Percentiles rank a stretch among this genome's conserved stretches.
Conservation (phyloP, 345 rosid species). For the Erodium maritimum region DNA sequence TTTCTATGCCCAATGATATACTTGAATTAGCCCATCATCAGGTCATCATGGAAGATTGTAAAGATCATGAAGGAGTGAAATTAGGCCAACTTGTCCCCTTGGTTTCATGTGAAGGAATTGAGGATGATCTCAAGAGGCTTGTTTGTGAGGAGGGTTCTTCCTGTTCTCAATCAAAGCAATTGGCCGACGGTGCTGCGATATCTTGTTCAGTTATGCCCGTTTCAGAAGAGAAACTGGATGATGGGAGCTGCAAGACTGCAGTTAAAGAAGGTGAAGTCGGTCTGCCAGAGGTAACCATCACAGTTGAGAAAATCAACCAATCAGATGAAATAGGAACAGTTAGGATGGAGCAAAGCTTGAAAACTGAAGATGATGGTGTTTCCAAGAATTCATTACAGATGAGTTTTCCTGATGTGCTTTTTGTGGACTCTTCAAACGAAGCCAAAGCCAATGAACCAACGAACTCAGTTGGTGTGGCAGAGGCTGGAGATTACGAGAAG, state of each 20-base stretch:
- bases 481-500: neutral
- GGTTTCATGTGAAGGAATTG: conserved; percentile 5
- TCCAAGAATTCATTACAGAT: too few species aligned
- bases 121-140: neutral
- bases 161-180: conserved; percentile 1
- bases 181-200: too few species aligned
- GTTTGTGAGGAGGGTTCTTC: neutral
- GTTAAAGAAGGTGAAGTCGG: too few species aligned
- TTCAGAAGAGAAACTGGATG: too few species aligned
- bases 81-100: neutral
- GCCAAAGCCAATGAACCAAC: too few species aligned
- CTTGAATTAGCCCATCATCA: neutral
- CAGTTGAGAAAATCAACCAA: neutral
- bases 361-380: too few species aligned
- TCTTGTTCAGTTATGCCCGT: too few species aligned
- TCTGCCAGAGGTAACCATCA: too few species aligned
- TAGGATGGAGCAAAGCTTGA: too few species aligned
- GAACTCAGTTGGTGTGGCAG: too few species aligned
- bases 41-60: neutral
- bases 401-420: too few species aligned
- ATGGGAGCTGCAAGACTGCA: too few species aligned
- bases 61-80: conserved; percentile 1
- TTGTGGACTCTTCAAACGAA: neutral
- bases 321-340: neutral
- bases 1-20: conserved; percentile 15